Conservation (phyloP, 352 stramenopile genomes). For the Pythium graminicola region DNA sequence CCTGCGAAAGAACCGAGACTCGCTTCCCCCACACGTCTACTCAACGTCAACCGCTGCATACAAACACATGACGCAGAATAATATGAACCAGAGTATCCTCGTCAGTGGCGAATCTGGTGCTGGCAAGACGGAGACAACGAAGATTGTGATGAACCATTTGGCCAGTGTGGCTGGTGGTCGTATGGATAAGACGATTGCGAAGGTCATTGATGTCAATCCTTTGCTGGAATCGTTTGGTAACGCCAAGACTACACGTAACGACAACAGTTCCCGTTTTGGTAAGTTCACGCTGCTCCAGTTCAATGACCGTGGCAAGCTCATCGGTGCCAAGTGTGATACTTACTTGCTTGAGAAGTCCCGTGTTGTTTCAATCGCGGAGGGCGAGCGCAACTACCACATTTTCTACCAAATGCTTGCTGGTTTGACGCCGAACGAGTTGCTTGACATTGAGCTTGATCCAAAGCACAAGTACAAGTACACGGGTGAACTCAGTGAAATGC, state of each 20-base stretch:
- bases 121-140: conserved; percentile 96
- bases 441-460: too few relatives aligned
- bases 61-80: conserved; percentile 30
- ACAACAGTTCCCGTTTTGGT: conserved; percentile 95
- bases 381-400: conserved; percentile 97
- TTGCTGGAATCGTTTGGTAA: conserved; percentile 96
- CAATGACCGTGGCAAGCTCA: conserved; percentile 57
- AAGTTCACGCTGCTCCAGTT: conserved; percentile 97
- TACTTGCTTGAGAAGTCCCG: conserved; percentile 96
- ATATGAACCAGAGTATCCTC: conserved; percentile 91
- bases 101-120: conserved; percentile 94
- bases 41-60: conserved; percentile 77
- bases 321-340: conserved; percentile 79
- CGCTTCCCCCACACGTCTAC: conserved; percentile 87
- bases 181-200: conserved; percentile 15
- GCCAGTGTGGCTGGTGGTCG: conserved; percentile 69
- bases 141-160: conserved; percentile 97
- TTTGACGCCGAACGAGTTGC: conserved; percentile 45
- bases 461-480: conserved; percentile 58
- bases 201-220: conserved; percentile 94
- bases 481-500: conserved; percentile 39
- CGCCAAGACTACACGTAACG: conserved; percentile 92
- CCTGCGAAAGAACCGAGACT: too few relatives aligned
- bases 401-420: conserved; percentile 95
- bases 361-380: conserved; percentile 88